Percentiles rank a stretch among this genome's conserved stretches.
phyloP scores from a whole-genome alignment of 208 protist genomes.

The Borovskyia barvae region DNA sequence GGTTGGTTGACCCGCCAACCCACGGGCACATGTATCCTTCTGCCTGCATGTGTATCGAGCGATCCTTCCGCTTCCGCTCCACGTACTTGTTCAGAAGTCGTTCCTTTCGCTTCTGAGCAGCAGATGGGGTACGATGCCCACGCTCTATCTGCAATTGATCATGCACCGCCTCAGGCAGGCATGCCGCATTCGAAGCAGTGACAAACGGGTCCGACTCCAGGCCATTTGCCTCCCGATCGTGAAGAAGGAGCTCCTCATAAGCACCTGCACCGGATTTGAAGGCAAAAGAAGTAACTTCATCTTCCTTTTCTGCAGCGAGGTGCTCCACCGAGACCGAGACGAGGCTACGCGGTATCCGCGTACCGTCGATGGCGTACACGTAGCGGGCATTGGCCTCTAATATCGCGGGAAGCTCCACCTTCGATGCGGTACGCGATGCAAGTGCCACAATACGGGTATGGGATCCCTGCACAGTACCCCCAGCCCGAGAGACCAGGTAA shows the following conservation, averaged over 20 bases:
- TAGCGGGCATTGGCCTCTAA: constrained; percentile 42
- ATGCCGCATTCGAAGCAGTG: constrained; percentile 22
- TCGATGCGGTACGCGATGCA: too few relatives aligned
- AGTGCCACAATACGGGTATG: too few relatives aligned
- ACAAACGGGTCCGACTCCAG: constrained; percentile 40
- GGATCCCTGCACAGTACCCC: too few relatives aligned
- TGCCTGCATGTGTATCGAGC: constrained; percentile 81
- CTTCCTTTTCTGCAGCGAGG: constrained; percentile 55
- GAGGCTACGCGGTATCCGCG: constrained; percentile 75
- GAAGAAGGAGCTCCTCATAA: constrained; percentile 66
- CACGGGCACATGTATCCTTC: constrained; percentile 91
- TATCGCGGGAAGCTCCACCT: constrained; percentile 27
- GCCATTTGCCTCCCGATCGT: constrained; percentile 19
- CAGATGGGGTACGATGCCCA: constrained; percentile 34
- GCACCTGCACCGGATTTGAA: constrained; percentile 53
- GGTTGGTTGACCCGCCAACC: constrained; percentile 41
- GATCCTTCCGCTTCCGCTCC: constrained; percentile 53
- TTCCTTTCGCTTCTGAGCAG: constrained; percentile 34
- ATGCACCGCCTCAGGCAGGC: constrained; percentile 39
- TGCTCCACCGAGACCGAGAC: constrained; percentile 56
- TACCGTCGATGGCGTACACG: constrained; percentile 75
- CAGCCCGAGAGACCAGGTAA: too few relatives aligned
- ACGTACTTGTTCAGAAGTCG: constrained; percentile 77
- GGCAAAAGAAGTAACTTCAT: constrained; percentile 70
- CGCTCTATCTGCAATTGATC: constrained; percentile 13